These are phyloP conservation scores for Puccinellia tenuiflora DNA, from an alignment of 176 grass and related monocot genomes.

Conservation along the genomic window DNA sequence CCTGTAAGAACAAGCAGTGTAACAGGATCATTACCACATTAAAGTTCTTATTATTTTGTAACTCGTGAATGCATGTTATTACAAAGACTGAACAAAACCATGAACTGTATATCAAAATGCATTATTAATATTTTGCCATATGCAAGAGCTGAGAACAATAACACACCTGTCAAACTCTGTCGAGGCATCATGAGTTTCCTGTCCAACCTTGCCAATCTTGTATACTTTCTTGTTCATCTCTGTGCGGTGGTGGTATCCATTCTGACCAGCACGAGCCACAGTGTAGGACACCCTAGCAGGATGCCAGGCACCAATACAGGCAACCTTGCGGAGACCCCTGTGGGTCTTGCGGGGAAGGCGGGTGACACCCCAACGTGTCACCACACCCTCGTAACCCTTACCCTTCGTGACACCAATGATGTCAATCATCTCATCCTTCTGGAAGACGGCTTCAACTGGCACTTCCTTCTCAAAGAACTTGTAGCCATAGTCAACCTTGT, in stretches of 20 bases:
- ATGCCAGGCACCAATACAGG: slow-evolving; percentile 98
- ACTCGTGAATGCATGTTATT: neutral
- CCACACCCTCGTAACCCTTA: slow-evolving; percentile 96
- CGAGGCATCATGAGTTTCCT: slow-evolving; percentile 55
- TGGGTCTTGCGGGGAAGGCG: slow-evolving; percentile 96
- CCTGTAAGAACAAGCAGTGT: neutral
- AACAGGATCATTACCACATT: neutral
- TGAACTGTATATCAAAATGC: neutral
- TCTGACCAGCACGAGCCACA: slow-evolving; percentile 92
- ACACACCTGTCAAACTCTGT: slow-evolving; percentile 83
- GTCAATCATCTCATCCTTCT: slow-evolving; percentile 97
- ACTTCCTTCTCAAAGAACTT: slow-evolving; percentile 90
- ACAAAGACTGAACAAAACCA: too few species aligned
- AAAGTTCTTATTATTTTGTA: neutral
- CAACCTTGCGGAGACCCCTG: slow-evolving; percentile 96
- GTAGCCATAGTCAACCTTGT: slow-evolving; percentile 90
- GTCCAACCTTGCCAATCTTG: slow-evolving; percentile 79
- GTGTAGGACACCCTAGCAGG: slow-evolving; percentile 94
- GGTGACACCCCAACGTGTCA: slow-evolving; percentile 96
- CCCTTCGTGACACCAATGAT: slow-evolving; percentile 96
- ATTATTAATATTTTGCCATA: neutral
- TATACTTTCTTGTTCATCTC: slow-evolving; percentile 98
- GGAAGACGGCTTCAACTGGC: slow-evolving; percentile 78
- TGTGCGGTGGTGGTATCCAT: slow-evolving; percentile 92
- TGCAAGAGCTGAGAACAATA: neutral